phyloP scores from a whole-genome alignment of 306 rosid genomes.

The Trifolium dubium region DNA sequence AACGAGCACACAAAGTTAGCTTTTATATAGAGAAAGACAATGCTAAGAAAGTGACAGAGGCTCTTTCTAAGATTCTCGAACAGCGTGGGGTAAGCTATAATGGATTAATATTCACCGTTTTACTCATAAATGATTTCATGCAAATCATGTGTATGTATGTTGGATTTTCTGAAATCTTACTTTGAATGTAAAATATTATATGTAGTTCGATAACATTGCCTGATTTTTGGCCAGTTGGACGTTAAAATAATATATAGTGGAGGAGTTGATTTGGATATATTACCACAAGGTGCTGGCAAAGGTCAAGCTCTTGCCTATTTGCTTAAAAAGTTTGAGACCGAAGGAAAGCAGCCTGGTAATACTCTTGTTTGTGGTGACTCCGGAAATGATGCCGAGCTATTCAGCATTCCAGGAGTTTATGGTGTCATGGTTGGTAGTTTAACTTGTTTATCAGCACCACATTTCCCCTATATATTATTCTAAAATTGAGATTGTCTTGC shows the following conservation, averaged over 20 bases:
- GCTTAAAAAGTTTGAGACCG: slow-evolving; percentile 71
- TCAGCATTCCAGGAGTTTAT: slow-evolving; percentile 82
- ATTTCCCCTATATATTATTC: slow-evolving; percentile 1
- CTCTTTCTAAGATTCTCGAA: slow-evolving; percentile 68
- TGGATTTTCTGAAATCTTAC: slow-evolving; percentile 4
- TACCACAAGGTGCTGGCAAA: slow-evolving; percentile 95
- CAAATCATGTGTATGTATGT: not conserved
- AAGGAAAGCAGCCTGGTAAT: slow-evolving; percentile 69
- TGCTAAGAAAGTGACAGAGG: slow-evolving; percentile 68
- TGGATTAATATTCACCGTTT: slow-evolving; percentile 17
- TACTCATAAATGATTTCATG: slow-evolving; percentile 9
- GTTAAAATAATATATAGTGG: slow-evolving; percentile 97
- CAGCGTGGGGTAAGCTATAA: slow-evolving; percentile 69
- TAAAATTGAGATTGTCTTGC: slow-evolving; percentile 25
- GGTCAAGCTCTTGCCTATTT: slow-evolving; percentile 99
- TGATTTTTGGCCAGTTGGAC: slow-evolving; percentile 73
- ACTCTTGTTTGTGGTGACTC: slow-evolving; percentile 99
- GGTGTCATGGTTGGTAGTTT: slow-evolving; percentile 94
- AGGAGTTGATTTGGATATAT: slow-evolving; percentile 91
- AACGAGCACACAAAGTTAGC: slow-evolving; percentile 89
- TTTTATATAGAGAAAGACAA: slow-evolving; percentile 79
- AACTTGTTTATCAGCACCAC: slow-evolving; percentile 15
- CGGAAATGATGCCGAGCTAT: slow-evolving; percentile 97
- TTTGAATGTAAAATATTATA: slow-evolving; percentile 18
- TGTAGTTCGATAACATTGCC: slow-evolving; percentile 29